Evolutionary conservation across 257 asterid genomes (phyloP), one percentile per base, ranked within the genome.

Genomic region (Capsicum pubescens): DNA sequence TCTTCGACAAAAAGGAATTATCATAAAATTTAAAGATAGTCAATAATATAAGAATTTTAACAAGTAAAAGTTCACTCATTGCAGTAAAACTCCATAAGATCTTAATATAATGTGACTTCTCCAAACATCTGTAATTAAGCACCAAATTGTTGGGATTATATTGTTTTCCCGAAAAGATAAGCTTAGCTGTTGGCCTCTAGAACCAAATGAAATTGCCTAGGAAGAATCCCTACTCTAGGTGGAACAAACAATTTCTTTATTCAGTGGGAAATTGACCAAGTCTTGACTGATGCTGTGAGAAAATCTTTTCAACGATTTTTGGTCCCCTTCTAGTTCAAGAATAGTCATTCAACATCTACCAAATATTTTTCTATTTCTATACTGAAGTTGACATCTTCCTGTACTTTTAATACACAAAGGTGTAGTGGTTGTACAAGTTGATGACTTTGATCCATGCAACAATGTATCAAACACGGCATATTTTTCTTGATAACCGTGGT

Each of bases 401-500:
- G 86, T 84, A 82, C 67, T 89, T 58, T 7, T 82, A 91, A 78
- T 82, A 11, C 87, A 72, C 74, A 84, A 86, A 83, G 78, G 8
- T 61, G 66, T 81, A 85, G 84, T 86, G 84, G 85, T 35, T 68
- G 86, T 35, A 79, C 76, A 81, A 83, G 77, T 70, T 17, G 87
- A 56, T 9, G 48, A 36, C 7, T n/a, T 74, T 32, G 58, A 55
- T 80, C 78, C 60, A 55, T 36, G 84, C 89, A 86, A 69, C 86
- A 66, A 57, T 91, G 85, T 85, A 54, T 81, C 42, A 50, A 39
- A 71, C 81, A 87, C 82, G 46, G 5, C 46, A 42, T 0, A 1
- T 1, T 36, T 1, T 36, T 1, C 3, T 36, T 36, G 3, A 36
- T 3, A 36, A 36, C 2, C 39, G 39, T 36, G 39, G 39, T 36